A percentile compares a stretch with the other conserved stretches of the same genome.
Evolutionary conservation across 148 eudicot species (phyloP).

Genomic region (Vaccinium darrowii): DNA sequence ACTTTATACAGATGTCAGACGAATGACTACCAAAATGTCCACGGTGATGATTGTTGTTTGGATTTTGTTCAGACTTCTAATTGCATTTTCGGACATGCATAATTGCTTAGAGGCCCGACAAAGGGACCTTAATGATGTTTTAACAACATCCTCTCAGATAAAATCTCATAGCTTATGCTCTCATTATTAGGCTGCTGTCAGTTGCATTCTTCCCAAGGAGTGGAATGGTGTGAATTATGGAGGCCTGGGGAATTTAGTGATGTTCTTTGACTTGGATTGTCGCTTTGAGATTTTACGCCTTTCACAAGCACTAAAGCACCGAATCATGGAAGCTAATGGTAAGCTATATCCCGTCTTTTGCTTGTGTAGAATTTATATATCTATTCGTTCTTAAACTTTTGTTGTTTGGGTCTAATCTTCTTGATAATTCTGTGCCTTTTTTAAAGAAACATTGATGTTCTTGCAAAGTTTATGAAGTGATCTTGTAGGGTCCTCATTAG

Average conservation of each 20-base stretch:
- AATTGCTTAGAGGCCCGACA: background rate
- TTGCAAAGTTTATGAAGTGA: background rate
- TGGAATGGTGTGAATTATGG: constrained; percentile 79
- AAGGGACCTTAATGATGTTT: background rate
- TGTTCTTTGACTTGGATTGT: constrained; percentile 88
- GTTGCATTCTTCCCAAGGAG: constrained; percentile 78
- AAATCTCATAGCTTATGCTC: background rate
- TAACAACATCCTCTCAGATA: background rate
- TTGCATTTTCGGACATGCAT: background rate
- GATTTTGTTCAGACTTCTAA: constrained; percentile 6
- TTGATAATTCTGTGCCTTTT: background rate
- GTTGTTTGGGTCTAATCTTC: background rate
- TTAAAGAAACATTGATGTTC: constrained; percentile 2
- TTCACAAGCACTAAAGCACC: constrained; percentile 45
- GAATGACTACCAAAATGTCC: background rate
- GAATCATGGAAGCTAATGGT: constrained; percentile 40
- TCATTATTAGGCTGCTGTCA: constrained; percentile 54
- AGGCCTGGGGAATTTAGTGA: constrained; percentile 61
- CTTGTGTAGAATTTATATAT: too few relatives aligned
- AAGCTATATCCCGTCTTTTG: constrained; percentile 12
- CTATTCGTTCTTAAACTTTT: background rate
- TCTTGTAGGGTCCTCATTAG: background rate
- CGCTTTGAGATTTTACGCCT: constrained; percentile 75
- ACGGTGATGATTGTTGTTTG: background rate
- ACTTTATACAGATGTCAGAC: background rate